These are phyloP conservation scores for Xylariaceae sp. DNA, from an alignment of 2,329 filamentous ascomycete genomes.

Conservation along the genomic window DNA sequence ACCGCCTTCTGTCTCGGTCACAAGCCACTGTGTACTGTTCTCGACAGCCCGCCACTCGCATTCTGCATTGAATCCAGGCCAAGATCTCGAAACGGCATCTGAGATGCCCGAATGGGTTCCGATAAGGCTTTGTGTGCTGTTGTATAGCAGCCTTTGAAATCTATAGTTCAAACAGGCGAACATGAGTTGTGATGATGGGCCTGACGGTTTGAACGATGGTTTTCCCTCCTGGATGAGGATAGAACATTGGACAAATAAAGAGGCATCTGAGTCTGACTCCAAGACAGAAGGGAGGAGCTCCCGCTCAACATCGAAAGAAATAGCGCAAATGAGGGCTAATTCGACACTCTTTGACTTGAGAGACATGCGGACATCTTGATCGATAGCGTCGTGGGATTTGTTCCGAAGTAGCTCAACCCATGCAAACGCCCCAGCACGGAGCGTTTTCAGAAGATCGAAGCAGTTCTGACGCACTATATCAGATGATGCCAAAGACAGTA, in stretches of 20 bases:
- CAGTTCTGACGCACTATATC: slow-evolving; percentile 21
- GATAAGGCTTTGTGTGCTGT: slow-evolving; percentile 26
- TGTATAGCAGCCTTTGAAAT: slow-evolving; percentile 17
- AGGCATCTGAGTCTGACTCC: background rate
- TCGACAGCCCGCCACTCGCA: slow-evolving; percentile 21
- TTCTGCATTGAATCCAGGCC: slow-evolving; percentile 23
- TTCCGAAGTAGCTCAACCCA: slow-evolving; percentile 38
- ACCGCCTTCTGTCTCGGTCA: slow-evolving; percentile 11
- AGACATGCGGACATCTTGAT: background rate
- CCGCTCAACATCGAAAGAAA: slow-evolving; percentile 7
- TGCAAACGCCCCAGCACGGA: slow-evolving; percentile 32
- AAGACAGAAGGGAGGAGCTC: background rate
- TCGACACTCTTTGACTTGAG: background rate
- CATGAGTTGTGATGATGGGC: background rate
- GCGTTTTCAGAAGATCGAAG: slow-evolving; percentile 28
- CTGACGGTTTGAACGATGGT: too few species aligned
- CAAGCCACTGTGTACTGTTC: slow-evolving; percentile 18
- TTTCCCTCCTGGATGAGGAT: background rate
- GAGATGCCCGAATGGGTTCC: slow-evolving; percentile 17
- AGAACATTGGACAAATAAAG: background rate
- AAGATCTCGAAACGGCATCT: slow-evolving; percentile 15
- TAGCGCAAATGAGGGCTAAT: slow-evolving; percentile 8
- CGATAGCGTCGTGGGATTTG: background rate
- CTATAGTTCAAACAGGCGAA: background rate
- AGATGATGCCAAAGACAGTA: slow-evolving; percentile 37